These are phyloP conservation scores for Pleurotus platypus DNA, from an alignment of 768 basidiomycete species.

Conservation along the genomic window DNA sequence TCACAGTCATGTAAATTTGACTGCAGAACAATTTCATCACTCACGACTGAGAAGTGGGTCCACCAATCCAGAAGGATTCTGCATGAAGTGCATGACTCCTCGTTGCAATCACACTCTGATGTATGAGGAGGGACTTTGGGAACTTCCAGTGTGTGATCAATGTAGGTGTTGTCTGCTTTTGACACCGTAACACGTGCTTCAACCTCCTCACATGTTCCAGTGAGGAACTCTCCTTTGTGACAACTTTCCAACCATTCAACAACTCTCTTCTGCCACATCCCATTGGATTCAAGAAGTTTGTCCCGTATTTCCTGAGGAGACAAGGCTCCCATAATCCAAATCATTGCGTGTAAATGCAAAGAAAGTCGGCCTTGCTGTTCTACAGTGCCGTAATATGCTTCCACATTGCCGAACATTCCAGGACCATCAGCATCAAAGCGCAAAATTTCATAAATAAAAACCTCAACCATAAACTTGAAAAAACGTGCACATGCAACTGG, in stretches of 20 bases:
- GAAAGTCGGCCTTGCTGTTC: slow-evolving; percentile 35
- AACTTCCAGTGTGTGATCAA: slow-evolving; percentile 19
- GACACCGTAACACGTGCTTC: not conserved
- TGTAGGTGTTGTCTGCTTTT: not conserved
- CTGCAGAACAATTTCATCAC: slow-evolving; percentile 21
- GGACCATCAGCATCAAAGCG: slow-evolving; percentile 11
- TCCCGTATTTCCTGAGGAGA: slow-evolving; percentile 27
- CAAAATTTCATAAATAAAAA: slow-evolving; percentile 27
- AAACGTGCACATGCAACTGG: slow-evolving; percentile 25
- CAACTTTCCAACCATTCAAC: slow-evolving; percentile 20
- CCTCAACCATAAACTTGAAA: slow-evolving; percentile 25
- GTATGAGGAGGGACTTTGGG: slow-evolving; percentile 15
- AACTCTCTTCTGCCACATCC: slow-evolving; percentile 10
- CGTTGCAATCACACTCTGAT: slow-evolving; percentile 7
- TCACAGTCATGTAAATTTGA: no score
- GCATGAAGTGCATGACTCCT: slow-evolving; percentile 8
- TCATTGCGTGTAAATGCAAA: slow-evolving; percentile 29
- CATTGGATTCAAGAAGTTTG: slow-evolving; percentile 7
- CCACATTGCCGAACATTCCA: slow-evolving; percentile 26
- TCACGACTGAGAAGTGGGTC: slow-evolving; percentile 11
- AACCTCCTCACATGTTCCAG: slow-evolving; percentile 20
- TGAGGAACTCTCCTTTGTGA: slow-evolving; percentile 25
- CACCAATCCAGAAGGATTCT: slow-evolving; percentile 14
- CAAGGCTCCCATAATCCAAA: slow-evolving; percentile 25
- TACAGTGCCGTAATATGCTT: slow-evolving; percentile 34